Evolutionary conservation across 2,329 filamentous ascomycete genomes (phyloP), one percentile per base, ranked within the genome.

Genomic region (Fusarium pseudonygamai): DNA sequence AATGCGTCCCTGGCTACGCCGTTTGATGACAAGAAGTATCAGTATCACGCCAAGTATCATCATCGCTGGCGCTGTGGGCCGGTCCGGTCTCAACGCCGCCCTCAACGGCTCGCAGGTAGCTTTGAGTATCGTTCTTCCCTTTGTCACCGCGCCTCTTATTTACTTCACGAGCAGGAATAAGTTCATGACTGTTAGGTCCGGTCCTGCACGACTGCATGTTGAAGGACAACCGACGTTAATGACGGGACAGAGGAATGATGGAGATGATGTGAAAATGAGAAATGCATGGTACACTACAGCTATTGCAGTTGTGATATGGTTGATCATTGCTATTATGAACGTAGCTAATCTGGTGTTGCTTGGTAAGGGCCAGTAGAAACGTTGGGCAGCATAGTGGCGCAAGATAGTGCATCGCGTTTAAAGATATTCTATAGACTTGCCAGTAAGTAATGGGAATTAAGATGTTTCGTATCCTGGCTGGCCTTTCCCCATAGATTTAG

Each of bases 41-140:
- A 94, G 92, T 78, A 95, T 97, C 80, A 91, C 91, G 3, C 94
- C 94, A 0, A 92, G 89, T 67, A 94, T 97, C 80, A 90, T 96
- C 78, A 94, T 97, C 68, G 94, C 94, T 1, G 94, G 88, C 0
- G 92, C 93, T 0, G 90, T 96, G 0, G 94, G 94, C 0, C 88
- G 89, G 28, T 81, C 89, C 1, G 94, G 93, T 0, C 85, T 97
- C 8, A 90, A 90, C 49, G 87, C 87, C 10, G 93, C 94, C 0
- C 84, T 97, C 36, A 93, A 92, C 34, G 94, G 88, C 1, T 92
- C 88, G 7, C 94, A 97, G 81, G 93, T 97, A 12, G 92, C 89
- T 0, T 85, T 97, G 20, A 94, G 91, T 76, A 88, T 95, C 16
- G 93, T 95, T 18, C 80, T 97, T 58, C 94, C 94, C 0, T 95